Conservation (phyloP, 2,329 filamentous ascomycete species). For the Neopestalotiopsis clavispora region DNA sequence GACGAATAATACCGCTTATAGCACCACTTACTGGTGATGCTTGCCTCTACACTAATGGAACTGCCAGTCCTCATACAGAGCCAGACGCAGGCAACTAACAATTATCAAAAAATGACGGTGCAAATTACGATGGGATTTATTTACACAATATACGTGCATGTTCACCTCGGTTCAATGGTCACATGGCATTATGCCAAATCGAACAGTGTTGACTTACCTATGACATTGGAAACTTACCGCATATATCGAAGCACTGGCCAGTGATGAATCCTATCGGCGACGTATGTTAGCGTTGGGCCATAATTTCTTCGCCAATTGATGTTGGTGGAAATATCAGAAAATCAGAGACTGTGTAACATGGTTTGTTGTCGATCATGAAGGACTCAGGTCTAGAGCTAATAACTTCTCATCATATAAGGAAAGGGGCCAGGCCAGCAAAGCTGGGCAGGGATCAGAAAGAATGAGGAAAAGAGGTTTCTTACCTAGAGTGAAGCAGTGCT, state of each 20-base stretch:
- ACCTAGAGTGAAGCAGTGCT: background rate
- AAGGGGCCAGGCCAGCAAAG: background rate
- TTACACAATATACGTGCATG: background rate
- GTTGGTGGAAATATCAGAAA: background rate
- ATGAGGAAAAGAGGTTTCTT: background rate
- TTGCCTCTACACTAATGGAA: conserved; percentile 3
- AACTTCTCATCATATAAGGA: conserved; percentile 19
- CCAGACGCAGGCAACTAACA: background rate
- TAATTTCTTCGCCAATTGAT: background rate
- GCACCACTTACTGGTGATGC: background rate
- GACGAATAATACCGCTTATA: conserved; percentile 12
- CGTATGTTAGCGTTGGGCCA: background rate
- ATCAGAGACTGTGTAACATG: conserved; percentile 25
- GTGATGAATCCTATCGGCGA: background rate
- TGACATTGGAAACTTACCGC: background rate
- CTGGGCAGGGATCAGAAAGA: background rate
- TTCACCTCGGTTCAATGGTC: background rate
- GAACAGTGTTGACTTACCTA: background rate
- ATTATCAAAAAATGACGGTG: background rate
- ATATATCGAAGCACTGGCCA: background rate
- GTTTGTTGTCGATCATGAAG: conserved; percentile 20
- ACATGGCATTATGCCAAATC: background rate
- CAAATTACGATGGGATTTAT: background rate
- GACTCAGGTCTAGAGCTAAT: conserved; percentile 24
- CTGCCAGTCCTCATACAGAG: background rate